A percentile compares a stretch with the other conserved stretches of the same genome.
phyloP scores from a whole-genome alignment of 345 rosid genomes.

The Eucalyptus urophylla region DNA sequence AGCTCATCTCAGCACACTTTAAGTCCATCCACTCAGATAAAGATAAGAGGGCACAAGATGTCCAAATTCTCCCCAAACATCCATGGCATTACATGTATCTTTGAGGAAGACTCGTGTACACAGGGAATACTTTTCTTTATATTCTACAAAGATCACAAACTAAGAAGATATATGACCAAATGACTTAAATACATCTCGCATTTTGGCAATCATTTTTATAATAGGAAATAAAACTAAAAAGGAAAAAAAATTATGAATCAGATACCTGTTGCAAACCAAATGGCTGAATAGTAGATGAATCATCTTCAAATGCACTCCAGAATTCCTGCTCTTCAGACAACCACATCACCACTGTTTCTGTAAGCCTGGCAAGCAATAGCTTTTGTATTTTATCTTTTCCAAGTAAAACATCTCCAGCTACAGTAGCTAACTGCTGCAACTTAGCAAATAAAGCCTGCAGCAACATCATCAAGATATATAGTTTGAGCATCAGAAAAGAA shows the following conservation, averaged over 20 bases:
- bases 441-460: slow-evolving; percentile 89
- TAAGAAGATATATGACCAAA: background rate
- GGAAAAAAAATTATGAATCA: background rate
- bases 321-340: slow-evolving; percentile 86
- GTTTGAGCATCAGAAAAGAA: background rate
- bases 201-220: background rate
- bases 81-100: background rate
- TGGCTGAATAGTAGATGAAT: slow-evolving; percentile 59
- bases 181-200: background rate
- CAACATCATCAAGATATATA: background rate
- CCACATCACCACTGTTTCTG: slow-evolving; percentile 97
- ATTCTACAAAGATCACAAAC: background rate
- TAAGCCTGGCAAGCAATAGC: slow-evolving; percentile 80
- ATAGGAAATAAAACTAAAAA: background rate
- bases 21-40: background rate
- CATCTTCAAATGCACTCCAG: slow-evolving; percentile 88
- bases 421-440: slow-evolving; percentile 88
- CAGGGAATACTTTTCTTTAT: background rate
- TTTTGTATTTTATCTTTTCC: slow-evolving; percentile 94
- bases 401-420: slow-evolving; percentile 87
- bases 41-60: background rate
- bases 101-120: background rate
- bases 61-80: background rate
- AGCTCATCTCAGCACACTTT: background rate
- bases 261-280: slow-evolving; percentile 85